Percentiles rank a stretch among this genome's conserved stretches.
These are phyloP conservation scores for Amaranthus hypochondriacus DNA, from an alignment of 148 eudicot species.

Conservation along the genomic window DNA sequence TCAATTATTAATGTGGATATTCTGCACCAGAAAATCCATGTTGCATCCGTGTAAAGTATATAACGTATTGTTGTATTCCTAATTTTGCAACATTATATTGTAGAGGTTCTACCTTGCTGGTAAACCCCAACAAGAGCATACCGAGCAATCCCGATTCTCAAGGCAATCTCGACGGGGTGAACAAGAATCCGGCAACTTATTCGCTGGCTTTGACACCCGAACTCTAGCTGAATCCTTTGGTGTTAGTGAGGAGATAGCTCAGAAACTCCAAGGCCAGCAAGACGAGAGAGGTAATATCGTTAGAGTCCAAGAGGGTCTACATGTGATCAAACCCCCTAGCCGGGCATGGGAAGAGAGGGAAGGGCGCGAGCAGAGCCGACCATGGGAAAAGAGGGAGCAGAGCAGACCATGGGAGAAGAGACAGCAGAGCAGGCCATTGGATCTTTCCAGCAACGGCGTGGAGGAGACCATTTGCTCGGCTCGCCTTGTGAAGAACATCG, in stretches of 20 bases:
- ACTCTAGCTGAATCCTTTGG: slow-evolving; percentile 46
- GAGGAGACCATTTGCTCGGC: slow-evolving; percentile 69
- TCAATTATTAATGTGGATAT: too few species aligned
- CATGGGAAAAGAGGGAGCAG: too few species aligned
- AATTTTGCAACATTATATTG: background rate
- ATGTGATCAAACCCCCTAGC: slow-evolving; percentile 49
- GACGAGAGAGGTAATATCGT: slow-evolving; percentile 69
- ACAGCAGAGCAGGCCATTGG: background rate
- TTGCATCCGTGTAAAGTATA: too few species aligned
- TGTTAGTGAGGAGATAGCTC: slow-evolving; percentile 45
- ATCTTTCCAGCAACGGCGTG: slow-evolving; percentile 36
- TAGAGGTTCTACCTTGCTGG: slow-evolving; percentile 82
- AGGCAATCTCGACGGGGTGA: slow-evolving; percentile 12
- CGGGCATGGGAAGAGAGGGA: slow-evolving; percentile 6
- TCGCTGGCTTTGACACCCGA: slow-evolving; percentile 40
- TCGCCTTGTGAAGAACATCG: slow-evolving; percentile 43
- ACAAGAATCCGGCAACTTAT: slow-evolving; percentile 39
- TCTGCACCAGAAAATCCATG: too few species aligned
- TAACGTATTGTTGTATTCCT: background rate
- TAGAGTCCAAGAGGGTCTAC: slow-evolving; percentile 38
- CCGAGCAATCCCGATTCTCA: slow-evolving; percentile 7
- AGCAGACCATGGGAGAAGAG: too few species aligned
- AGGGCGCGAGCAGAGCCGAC: background rate
- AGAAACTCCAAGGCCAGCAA: slow-evolving; percentile 37
- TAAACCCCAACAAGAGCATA: slow-evolving; percentile 38